Evolutionary conservation across 2,329 filamentous ascomycete genomes (phyloP).

Genomic region (Aureobasidium mangrovei): DNA sequence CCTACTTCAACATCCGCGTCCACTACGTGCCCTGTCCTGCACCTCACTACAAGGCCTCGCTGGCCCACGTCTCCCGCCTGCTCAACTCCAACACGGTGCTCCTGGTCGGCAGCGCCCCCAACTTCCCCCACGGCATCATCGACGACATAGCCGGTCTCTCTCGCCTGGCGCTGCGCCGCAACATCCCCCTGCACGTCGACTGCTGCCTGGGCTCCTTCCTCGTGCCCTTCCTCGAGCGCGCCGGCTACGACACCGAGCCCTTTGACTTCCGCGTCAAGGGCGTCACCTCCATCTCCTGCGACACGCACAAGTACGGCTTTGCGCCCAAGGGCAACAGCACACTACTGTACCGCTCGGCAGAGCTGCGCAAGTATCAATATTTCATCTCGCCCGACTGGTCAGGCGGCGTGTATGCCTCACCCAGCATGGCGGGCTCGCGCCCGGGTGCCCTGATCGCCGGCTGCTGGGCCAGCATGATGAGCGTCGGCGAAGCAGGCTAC

Average conservation of each 20-base stretch:
- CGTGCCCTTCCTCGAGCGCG: conserved; percentile 80
- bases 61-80: conserved; percentile 67
- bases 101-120: conserved; percentile 88
- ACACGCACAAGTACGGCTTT: conserved; percentile 99
- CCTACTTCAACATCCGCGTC: conserved; percentile 95
- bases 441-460: conserved; percentile 91
- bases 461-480: conserved; percentile 90
- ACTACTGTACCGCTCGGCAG: conserved; percentile 74
- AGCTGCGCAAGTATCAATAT: conserved; percentile 83
- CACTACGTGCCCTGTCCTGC: conserved; percentile 82
- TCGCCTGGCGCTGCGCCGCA: conserved; percentile 67
- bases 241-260: conserved; percentile 79
- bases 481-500: conserved; percentile 79
- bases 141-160: conserved; percentile 86
- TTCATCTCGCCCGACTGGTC: conserved; percentile 93
- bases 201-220: conserved; percentile 96
- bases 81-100: conserved; percentile 92
- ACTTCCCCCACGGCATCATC: conserved; percentile 97
- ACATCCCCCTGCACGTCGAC: conserved; percentile 87
- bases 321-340: conserved; percentile 96
- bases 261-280: conserved; percentile 94
- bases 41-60: conserved; percentile 74
- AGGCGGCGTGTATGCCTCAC: conserved; percentile 91
- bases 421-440: conserved; percentile 81
- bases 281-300: conserved; percentile 90